Base-by-base conservation (phyloP, 805 yeast genomes). In the Ogataea degrootiae region DNA sequence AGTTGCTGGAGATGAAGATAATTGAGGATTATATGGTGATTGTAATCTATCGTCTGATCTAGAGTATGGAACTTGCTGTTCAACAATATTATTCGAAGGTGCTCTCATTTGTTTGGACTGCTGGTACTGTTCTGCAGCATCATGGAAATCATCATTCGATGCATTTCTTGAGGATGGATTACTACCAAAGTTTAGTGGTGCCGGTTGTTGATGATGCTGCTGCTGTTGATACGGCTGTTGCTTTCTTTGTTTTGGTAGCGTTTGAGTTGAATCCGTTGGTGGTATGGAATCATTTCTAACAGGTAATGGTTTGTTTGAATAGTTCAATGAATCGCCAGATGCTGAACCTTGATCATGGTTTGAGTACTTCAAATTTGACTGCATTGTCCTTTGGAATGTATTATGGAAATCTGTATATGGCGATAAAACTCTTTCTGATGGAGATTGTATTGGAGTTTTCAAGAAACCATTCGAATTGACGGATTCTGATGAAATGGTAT, bases 351-450 rank as follows among this genome's bases (percentile, higher is more conserved):
- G 29, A 16, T 37, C 16, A 15, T 26, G 12, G 16, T 34, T 16
- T 38, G 47, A 26, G 45, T 40, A n/a, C 37, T n/a, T 11, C 33
- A 43, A 14, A 37, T 37, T 43, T 15, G 48, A 50, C 39, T 60
- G 55, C 53, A 66, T 56, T 2, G 69, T 56, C 26, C 54, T 56
- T 19, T 56, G 59, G 46, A 58, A 63, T 35, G 65, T 59, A 12
- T 55, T 54, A 44, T 66, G 61, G 57, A 66, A 67, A 26, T 61
- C 69, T 2, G 70, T 58, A 49, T 65, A 67, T 38, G 73, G 72
- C 1, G 72, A 68, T 23, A 67, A 42, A 8, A 55, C 56, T 39
- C 70, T 48, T 17, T 54, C 53, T 11, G 42, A 39, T 2, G 52
- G 39, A 23, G 44, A 34, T 26, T 8, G 31, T 1, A 34, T 31